Evolutionary conservation across 352 stramenopile species (phyloP), one percentile per base, ranked within the genome.

Genomic region (Globisporangium canariense): DNA sequence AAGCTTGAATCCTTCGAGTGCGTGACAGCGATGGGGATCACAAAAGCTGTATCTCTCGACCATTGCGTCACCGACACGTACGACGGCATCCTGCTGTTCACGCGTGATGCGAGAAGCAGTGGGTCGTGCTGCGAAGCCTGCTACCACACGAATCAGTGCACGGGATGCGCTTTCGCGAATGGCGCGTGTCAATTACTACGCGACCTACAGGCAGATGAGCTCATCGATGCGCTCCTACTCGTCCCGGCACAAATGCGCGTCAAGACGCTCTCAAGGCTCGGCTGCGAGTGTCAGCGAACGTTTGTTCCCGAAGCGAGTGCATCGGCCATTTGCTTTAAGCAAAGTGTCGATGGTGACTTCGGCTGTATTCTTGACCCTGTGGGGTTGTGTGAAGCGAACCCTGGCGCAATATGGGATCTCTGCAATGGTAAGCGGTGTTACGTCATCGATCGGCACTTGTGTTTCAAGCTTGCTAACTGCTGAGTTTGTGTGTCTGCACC

Each of bases 391-490:
- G 52, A 61, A 30, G 52, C 54, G n/a, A 47, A 65, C 18, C 38
- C 28, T n/a, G 41, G 55, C 13, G 40, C 51, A 34, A 51, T 65
- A 1, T 74, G 73, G 67, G 75, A 83, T 60, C 64, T 69, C 2
- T 80, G 75, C 53, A 78, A 83, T 62, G 70, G 75, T 79, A 51
- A 32, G 60, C 54, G 30, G 4, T 16, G 20, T 22, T 18, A 28
- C 30, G 18, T 4, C 49, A n/a, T 36, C n/a, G 43, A 20, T 22
- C n/a, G 43, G 18, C n/a, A 59, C 4, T 32, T 54, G 47, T 3
- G 4, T 14, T 41, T 41, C 9, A 14, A 41, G 9, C 36, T 41
- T 41, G 36, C 36, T 41, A 41, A 41, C 36, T 3, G 36, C 11
- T 41, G 22, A 14, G 36, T 11, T 36, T 55, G 25, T 36, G 8